Base-by-base conservation (phyloP, 345 rosid species). In the Firmiana major region DNA sequence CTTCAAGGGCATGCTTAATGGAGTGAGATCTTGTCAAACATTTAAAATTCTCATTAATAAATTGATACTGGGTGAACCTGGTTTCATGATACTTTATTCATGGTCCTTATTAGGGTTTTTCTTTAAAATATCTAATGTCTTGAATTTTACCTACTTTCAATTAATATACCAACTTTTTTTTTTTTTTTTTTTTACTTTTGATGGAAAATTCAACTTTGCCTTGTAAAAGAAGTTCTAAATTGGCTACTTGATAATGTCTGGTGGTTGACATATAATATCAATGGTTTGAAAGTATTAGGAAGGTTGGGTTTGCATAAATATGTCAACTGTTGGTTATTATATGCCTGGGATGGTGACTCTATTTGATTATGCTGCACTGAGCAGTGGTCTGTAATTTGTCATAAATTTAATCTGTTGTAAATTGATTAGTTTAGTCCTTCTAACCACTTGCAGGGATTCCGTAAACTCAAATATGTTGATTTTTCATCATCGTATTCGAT, bases 401-500 rank as follows among this genome's bases (percentile, higher is more conserved):
- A 49, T 49, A 49, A 3, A 49, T 13, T 49, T 49, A 19, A 49
- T 49, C 54, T 49, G 54, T 13, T 49, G 19, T 15, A 15, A 49
- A 49, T 15, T 21, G 40, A 36, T 9, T 10, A 71, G 46, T 70
- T 69, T 31, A 16, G 24, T 74, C 48, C 65, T 75, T 55, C 46
- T n/a, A 53, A 46, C 71, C 40, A 66, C 64, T 62, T 51, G 79
- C 89, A 92, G 98, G 93, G 92, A 80, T 84, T 83, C 59, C 87
- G 78, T 58, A 90, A 87, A 79, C 81, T 94, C 63, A 85, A 83
- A 69, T 87, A 89, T 87, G 83, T 88, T 73, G 96, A 94, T 84
- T 88, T 94, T 75, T 89, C 98, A 36, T 82, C 90, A 11, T 87
- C 94, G 8, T 87, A 89, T 79, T 85, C 85, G 22, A 86, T 92